Percentiles rank a stretch among this genome's conserved stretches.
Conservation (phyloP, 805 yeast genomes). For the Candida insectalens region DNA sequence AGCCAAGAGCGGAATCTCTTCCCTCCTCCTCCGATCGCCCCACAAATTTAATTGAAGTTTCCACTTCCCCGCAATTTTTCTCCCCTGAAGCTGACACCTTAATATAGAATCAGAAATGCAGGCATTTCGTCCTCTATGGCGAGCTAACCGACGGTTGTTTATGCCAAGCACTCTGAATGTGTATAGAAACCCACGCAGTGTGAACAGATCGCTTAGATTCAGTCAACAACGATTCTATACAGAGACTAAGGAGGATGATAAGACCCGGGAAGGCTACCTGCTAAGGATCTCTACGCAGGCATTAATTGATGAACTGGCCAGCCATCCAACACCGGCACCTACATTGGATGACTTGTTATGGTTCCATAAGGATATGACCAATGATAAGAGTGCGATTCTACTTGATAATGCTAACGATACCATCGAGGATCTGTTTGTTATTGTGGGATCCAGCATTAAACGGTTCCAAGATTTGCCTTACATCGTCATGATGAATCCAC, state of each 20-base stretch:
- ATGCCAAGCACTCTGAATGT: too few relatives aligned
- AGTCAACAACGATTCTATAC: too few relatives aligned
- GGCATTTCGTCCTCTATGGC: too few relatives aligned
- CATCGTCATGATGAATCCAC: constrained; percentile 77
- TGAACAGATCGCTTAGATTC: too few relatives aligned
- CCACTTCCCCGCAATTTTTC: too few relatives aligned
- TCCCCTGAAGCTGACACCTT: too few relatives aligned
- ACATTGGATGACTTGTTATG: constrained; percentile 2
- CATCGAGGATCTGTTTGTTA: constrained; percentile 42
- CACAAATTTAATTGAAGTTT: too few relatives aligned
- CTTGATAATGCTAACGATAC: constrained; percentile 40
- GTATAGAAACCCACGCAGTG: too few relatives aligned
- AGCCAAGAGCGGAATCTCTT: too few relatives aligned
- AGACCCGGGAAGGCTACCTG: neutral
- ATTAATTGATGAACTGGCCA: neutral
- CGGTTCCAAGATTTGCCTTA: constrained; percentile 74
- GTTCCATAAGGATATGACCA: neutral
- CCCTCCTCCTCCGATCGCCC: too few relatives aligned
- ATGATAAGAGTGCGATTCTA: neutral
- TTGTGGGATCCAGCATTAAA: constrained; percentile 61
- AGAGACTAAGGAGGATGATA: neutral
- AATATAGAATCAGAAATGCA: too few relatives aligned
- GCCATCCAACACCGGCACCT: constrained; percentile 2
- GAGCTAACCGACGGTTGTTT: too few relatives aligned
- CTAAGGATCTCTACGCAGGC: constrained; percentile 1